Base-by-base conservation (phyloP, 495 filamentous ascomycete genomes). In the Oleoguttula mirabilis region DNA sequence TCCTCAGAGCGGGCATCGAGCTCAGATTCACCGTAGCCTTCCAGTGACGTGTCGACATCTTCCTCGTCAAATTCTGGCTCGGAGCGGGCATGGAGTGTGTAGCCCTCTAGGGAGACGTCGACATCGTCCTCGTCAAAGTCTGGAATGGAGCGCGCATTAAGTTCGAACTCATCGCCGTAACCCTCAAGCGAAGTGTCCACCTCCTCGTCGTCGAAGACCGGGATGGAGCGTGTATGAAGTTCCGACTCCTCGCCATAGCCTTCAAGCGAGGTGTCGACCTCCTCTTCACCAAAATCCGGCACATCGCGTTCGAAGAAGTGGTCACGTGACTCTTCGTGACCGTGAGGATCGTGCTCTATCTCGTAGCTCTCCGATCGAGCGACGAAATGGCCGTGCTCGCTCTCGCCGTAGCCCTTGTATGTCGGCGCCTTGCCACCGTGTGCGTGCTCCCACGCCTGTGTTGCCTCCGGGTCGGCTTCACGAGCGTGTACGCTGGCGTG, bases 381-480 rank as follows among this genome's bases (percentile, higher is more conserved):
- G 25, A 7, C 7, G 25, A 7, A n/a, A n/a, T 7, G 7, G 7
- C 7, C n/a, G 32, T 35, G 32, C 16, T 35, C 40, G 21, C 34
- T 27, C 28, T 23, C 28, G 20, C 16, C 16, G 19, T 21, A 43
- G 3, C 15, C 21, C 28, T 43, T 33, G 40, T 43, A 35, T 10
- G 15, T 2, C 3, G 17, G 10, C 3, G 40, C 40, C 20, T 43
- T 21, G 40, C 40, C 27, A n/a, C 40, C 40, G 19, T 43, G 40
- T 8, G 28, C 40, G 17, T 35, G 28, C 31, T 43, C 40, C 40
- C 40, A 43, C 2, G 8, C 12, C 10, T 7, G 21, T 3, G 19
- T 22, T 3, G 40, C 40, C 17, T 33, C 31, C 8, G 40, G 10
- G n/a, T 43, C 31, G 3, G 40, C 40, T 16, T 43, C 40, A 16